A percentile compares a stretch with the other conserved stretches of the same genome.
Evolutionary conservation across 192 early-diverging fungal genomes (phyloP).

Genomic region (Coemansia sp.): DNA sequence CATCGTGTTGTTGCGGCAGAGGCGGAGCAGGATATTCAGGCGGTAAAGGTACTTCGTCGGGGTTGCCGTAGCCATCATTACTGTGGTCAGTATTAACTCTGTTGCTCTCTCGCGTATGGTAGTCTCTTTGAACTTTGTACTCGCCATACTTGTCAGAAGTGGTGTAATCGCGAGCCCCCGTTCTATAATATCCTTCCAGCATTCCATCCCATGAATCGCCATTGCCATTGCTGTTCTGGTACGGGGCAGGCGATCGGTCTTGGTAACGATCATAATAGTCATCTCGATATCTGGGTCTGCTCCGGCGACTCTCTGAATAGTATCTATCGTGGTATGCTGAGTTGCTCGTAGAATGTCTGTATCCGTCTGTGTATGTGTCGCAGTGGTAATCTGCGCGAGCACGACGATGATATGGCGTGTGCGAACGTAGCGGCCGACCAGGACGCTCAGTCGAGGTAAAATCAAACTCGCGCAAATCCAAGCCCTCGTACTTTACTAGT

Average conservation of each 20-base stretch:
- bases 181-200: conserved; percentile 29
- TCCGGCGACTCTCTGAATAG: not conserved
- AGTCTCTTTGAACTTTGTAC: not conserved
- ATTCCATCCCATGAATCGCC: conserved; percentile 19
- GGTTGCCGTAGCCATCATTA: not conserved
- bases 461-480: conserved; percentile 38
- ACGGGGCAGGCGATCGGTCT: not conserved
- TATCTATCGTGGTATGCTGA: not conserved
- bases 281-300: not conserved
- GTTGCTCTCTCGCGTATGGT: not conserved
- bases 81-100: not conserved
- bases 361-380: not conserved
- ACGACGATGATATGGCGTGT: conserved; percentile 1
- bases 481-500: conserved; percentile 34
- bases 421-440: conserved; percentile 19
- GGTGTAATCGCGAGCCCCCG: not conserved
- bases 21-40: not conserved
- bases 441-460: conserved; percentile 20
- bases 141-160: not conserved
- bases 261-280: conserved; percentile 1
- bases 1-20: not conserved
- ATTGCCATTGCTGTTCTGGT: not conserved
- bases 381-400: not conserved
- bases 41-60: not conserved
- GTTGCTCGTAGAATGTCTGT: not conserved